phyloP scores from a whole-genome alignment of 768 basidiomycete species.

The Mycena galericulata region DNA sequence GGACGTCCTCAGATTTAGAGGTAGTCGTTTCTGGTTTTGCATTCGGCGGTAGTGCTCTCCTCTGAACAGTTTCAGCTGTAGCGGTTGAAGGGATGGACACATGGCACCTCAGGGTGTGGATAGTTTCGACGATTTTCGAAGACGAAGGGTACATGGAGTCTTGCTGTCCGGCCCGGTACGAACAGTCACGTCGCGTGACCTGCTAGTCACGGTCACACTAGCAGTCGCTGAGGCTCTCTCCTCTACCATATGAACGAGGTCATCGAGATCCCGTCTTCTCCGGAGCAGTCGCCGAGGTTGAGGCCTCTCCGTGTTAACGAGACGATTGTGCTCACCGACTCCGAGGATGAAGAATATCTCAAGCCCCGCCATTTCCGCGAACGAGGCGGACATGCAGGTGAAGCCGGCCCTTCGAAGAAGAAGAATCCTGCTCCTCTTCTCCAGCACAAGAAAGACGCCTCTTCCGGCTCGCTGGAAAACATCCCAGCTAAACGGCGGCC shows the following conservation, averaged over 20 bases:
- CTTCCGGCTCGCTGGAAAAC: constrained; percentile 27
- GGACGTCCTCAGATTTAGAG: constrained; percentile 29
- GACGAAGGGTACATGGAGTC: not conserved
- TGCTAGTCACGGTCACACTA: too few species aligned
- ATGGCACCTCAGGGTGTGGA: constrained; percentile 17
- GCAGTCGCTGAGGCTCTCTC: not conserved
- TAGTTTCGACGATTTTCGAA: not conserved
- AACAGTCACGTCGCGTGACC: too few species aligned
- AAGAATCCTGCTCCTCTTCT: constrained; percentile 4
- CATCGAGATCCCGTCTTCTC: constrained; percentile 15
- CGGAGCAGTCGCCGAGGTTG: not conserved
- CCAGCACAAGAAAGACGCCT: constrained; percentile 19
- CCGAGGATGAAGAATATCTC: constrained; percentile 18
- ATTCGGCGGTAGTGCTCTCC: constrained; percentile 79
- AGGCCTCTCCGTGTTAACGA: not conserved
- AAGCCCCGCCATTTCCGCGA: constrained; percentile 1
- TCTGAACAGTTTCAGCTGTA: constrained; percentile 48
- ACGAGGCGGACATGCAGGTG: not conserved
- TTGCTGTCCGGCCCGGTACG: too few species aligned
- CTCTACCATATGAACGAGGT: constrained; percentile 1
- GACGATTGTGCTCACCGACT: constrained; percentile 22
- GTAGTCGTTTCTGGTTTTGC: constrained; percentile 56
- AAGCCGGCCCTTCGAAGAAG: constrained; percentile 16
- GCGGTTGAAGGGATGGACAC: not conserved
- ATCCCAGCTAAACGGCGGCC: constrained; percentile 22